Evolutionary conservation across 495 filamentous ascomycete genomes (phyloP), one percentile per base, ranked within the genome.

Genomic region (Jackrogersella multiformis): DNA sequence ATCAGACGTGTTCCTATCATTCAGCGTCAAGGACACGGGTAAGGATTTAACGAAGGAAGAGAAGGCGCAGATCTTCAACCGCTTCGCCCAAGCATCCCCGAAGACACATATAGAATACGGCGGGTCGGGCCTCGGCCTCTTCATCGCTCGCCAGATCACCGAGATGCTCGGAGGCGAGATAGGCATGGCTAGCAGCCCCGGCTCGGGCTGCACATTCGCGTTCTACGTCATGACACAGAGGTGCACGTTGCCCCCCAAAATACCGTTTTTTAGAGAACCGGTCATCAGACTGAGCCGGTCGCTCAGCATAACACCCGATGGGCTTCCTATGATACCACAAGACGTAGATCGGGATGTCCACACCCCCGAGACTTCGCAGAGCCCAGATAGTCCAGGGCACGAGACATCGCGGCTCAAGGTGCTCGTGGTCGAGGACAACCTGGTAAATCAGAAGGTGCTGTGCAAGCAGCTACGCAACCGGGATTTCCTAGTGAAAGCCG

Each of bases 101-200:
- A 85, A 86, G 36, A 93, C 90, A 0, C 89, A 92, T 61, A 82
- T 90, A 7, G 84, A 88, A 35, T 93, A 93, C 63, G 91, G 91
- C 21, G 91, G 91, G 1, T 90, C 85, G 0, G 91, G 92, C 0
- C 84, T 94, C 0, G 91, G 91, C 0, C 81, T 94, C 0, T 94
- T 92, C 72, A 92, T 94, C 61, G 88, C 86, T 53, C 82, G 89
- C 13, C 82, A 88, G 44, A 80, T 94, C 4, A 89, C 88, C 2
- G 90, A 93, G 57, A 77, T 93, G 3, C 90, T 93, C 72, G 88
- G 89, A 23, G 91, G 91, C 1, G 86, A 90, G 46, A 92, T 93
- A 36, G 90, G 90, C 3, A 89, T 93, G 12, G 80, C 86, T 18
- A 88, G 87, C 21, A 83, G 85, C 57, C 78, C 86, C 10, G 89